Evolutionary conservation across 768 basidiomycete genomes (phyloP), one percentile per base, ranked within the genome.

Genomic region (Trametes punicea): DNA sequence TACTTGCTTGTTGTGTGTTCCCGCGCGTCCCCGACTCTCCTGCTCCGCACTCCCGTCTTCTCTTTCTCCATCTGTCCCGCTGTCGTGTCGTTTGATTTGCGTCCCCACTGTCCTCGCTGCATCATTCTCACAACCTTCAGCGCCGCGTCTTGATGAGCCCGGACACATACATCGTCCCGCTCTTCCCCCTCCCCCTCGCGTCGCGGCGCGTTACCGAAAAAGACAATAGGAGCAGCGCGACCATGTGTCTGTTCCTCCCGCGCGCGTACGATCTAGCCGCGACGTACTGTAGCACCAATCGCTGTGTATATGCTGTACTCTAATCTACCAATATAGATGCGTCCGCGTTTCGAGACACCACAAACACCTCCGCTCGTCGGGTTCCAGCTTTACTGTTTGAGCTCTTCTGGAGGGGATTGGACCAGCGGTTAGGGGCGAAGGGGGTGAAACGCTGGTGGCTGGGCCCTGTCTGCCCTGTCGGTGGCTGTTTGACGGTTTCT

Each of bases 221-320:
- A n/a, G n/a, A n/a, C n/a, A 38, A 20, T 8, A 10, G 46, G 34
- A 16, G 26, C 10, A 49, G 42, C 52, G 52, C 38, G 25, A 15
- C 30, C 29, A 27, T 18, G 20, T 21, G 25, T 25, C 10, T 27
- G 15, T 16, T 29, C 25, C 20, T 34, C 27, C 26, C 4, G 9
- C 26, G 26, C 16, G 29, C 16, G 8, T 15, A 18, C 15, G n/a
- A 40, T 18, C 20, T 40, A 18, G 39, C 39, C 39, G 20, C 20
- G 30, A 53, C 52, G 50, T 59, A 55, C 44, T 59, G 53, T 59
- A 59, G 52, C n/a, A n/a, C n/a, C 49, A 49, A 38, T 49, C 27
- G 7, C 34, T 25, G 38, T 59, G 49, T 55, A 59, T 59, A 59
- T 59, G 46, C 41, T 59, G 58, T 59, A 53, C 44, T 55, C 34